These are phyloP conservation scores for Arabidopsis lyrata DNA, from an alignment of 441 rosid species.

Conservation along the genomic window DNA sequence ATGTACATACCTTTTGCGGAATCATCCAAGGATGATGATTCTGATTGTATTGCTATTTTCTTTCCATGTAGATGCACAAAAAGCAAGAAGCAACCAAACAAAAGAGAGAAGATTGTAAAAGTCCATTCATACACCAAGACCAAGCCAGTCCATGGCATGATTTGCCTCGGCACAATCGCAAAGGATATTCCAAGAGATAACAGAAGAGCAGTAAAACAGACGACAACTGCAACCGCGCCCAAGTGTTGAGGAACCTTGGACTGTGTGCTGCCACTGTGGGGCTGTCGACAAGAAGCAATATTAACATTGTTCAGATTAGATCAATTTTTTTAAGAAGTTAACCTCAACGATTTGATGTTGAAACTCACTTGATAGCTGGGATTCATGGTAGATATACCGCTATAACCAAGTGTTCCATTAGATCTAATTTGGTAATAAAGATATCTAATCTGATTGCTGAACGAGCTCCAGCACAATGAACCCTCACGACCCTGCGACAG, in stretches of 20 bases:
- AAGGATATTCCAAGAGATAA: slow-evolving; percentile 70
- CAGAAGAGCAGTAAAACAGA: slow-evolving; percentile 58
- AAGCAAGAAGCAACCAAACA: slow-evolving; percentile 82
- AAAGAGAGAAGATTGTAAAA: slow-evolving; percentile 69
- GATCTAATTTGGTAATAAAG: slow-evolving; percentile 65
- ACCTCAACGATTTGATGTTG: slow-evolving; percentile 8
- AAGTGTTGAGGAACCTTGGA: slow-evolving; percentile 75
- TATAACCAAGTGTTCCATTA: slow-evolving; percentile 62
- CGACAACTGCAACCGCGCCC: slow-evolving; percentile 68
- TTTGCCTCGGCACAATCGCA: slow-evolving; percentile 82
- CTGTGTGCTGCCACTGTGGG: slow-evolving; percentile 46
- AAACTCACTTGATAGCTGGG: slow-evolving; percentile 65
- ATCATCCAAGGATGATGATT: slow-evolving; percentile 62
- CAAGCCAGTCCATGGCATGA: slow-evolving; percentile 98
- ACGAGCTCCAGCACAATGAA: slow-evolving; percentile 65
- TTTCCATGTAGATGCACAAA: slow-evolving; percentile 71
- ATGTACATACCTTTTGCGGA: slow-evolving; percentile 73
- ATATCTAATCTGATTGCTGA: slow-evolving; percentile 71
- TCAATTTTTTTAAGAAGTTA: not conserved
- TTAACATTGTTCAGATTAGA: not conserved
- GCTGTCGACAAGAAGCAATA: slow-evolving; percentile 45
- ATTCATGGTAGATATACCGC: slow-evolving; percentile 61
- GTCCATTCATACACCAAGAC: slow-evolving; percentile 91
- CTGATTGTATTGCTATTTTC: slow-evolving; percentile 58
- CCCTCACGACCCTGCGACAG: slow-evolving; percentile 60